Evolutionary conservation across 345 rosid genomes (phyloP), one percentile per base, ranked within the genome.

Genomic region (Citrus medica): DNA sequence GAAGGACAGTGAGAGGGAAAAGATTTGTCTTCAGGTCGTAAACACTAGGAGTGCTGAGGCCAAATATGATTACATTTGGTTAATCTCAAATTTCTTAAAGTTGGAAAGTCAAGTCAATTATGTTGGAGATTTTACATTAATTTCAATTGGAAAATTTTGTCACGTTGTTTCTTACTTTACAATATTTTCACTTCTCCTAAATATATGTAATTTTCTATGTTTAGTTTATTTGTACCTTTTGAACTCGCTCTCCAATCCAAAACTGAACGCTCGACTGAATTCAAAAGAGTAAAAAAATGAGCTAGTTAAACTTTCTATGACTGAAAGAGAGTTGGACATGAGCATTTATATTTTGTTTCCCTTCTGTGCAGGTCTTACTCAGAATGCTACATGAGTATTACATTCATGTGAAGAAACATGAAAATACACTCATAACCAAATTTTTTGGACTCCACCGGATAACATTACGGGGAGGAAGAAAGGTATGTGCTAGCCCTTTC

Each of bases 341-440:
- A 46, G 68, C 17, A 27, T 32, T 9, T 24, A 28, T 27, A 64
- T 19, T n/a, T 66, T 71, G 32, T 48, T 84, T 70, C 73, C 75
- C 48, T 74, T 59, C 67, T 82, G 55, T 83, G 73, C 78, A 96
- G 99, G 91, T 86, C 82, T 84, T 96, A 76, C 94, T 92, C 55
- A 91, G 63, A 89, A 93, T 96, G 99, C 85, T 96, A 74, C 97
- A 89, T 1, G 55, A 78, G 83, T 96, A 96, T 86, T 90, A 89
- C 81, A 55, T 3, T 69, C 98, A 96, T 77, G 98, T 96, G 73
- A 82, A 84, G 67, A 42, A 87, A 72, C 84, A 92, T 75, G 99
- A 94, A 71, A 96, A 96, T 78, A 96, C 99, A 68, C 97, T 96
- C 76, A 92, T 96, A 83, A 94, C 99, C 25, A 96, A 96, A 77